Evolutionary conservation across 2,329 filamentous ascomycete species (phyloP).

Genomic region (Aplosporella prunicola): DNA sequence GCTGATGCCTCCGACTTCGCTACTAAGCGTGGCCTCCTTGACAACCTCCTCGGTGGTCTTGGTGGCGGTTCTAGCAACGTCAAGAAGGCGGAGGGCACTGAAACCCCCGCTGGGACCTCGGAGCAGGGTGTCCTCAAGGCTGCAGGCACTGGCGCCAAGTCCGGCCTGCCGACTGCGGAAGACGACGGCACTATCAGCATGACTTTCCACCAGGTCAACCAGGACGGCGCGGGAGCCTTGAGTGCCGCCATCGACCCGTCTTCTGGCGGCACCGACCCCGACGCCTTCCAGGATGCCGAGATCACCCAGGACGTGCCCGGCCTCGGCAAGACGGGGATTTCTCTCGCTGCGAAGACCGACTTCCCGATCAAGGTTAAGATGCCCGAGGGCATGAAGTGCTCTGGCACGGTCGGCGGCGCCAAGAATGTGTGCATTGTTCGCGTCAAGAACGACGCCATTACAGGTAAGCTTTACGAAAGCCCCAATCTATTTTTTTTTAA

Average conservation of each 20-base stretch:
- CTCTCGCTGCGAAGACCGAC: conserved; percentile 50
- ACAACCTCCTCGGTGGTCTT: too few species aligned
- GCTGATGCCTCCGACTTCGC: too few species aligned
- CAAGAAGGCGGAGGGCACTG: conserved; percentile 30
- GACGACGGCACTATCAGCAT: conserved; percentile 54
- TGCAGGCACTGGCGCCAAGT: conserved; percentile 44
- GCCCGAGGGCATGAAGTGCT: conserved; percentile 58
- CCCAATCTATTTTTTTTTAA: background rate
- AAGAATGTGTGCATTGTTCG: conserved; percentile 56
- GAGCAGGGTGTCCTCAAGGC: conserved; percentile 48
- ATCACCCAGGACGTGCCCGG: conserved; percentile 55
- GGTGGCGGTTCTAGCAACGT: too few species aligned
- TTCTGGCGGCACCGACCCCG: conserved; percentile 51
- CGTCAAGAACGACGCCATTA: conserved; percentile 51
- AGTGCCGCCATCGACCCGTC: conserved; percentile 52
- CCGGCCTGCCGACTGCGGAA: conserved; percentile 51
- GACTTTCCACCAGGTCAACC: conserved; percentile 60
- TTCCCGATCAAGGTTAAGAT: conserved; percentile 57
- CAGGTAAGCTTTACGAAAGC: conserved; percentile 19
- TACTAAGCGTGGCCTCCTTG: too few species aligned
- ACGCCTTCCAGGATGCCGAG: conserved; percentile 50
- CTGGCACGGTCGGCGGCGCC: conserved; percentile 48
- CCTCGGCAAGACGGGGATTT: conserved; percentile 47
- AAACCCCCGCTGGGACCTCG: conserved; percentile 36
- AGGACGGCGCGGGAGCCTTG: conserved; percentile 58